These are phyloP conservation scores for Pontederia crassipes DNA, from an alignment of 176 grass and related monocot species.

Conservation along the genomic window DNA sequence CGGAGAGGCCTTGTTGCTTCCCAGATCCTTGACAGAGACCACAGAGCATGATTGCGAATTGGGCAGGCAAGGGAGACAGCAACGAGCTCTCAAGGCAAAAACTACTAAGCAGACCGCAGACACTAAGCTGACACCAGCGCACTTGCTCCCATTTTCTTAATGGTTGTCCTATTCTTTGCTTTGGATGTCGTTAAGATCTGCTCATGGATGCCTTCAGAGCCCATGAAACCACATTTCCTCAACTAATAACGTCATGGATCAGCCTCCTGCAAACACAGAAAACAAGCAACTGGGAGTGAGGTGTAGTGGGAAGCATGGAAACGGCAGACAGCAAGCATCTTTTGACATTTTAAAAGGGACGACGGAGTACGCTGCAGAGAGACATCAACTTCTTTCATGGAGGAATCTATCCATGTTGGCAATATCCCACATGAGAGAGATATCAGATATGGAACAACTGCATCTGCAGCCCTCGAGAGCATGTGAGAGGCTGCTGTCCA, in stretches of 20 bases:
- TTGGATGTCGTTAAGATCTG: conserved; percentile 35
- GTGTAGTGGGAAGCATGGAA: conserved; percentile 7
- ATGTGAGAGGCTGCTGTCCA: neutral
- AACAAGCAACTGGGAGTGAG: conserved; percentile 22
- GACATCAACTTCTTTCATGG: conserved; percentile 29
- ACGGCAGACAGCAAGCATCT: conserved; percentile 37
- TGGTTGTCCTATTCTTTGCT: conserved; percentile 23
- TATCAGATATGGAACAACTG: neutral
- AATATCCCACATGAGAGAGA: conserved; percentile 29
- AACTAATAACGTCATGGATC: conserved; percentile 1
- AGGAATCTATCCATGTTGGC: conserved; percentile 24
- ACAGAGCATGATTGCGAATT: neutral
- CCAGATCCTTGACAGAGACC: neutral
- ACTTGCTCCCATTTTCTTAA: conserved; percentile 15
- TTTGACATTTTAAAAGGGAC: conserved; percentile 25
- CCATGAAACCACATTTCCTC: conserved; percentile 39
- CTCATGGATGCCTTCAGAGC: conserved; percentile 26
- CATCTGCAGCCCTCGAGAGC: neutral
- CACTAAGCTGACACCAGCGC: conserved; percentile 17
- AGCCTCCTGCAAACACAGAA: conserved; percentile 37
- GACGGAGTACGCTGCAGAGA: conserved; percentile 34
- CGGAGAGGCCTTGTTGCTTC: conserved; percentile 10
- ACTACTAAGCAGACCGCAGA: neutral
- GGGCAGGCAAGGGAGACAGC: neutral
- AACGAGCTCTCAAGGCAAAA: neutral